Conservation (phyloP, 2,329 filamentous ascomycete genomes). For the Claviceps sp. region DNA sequence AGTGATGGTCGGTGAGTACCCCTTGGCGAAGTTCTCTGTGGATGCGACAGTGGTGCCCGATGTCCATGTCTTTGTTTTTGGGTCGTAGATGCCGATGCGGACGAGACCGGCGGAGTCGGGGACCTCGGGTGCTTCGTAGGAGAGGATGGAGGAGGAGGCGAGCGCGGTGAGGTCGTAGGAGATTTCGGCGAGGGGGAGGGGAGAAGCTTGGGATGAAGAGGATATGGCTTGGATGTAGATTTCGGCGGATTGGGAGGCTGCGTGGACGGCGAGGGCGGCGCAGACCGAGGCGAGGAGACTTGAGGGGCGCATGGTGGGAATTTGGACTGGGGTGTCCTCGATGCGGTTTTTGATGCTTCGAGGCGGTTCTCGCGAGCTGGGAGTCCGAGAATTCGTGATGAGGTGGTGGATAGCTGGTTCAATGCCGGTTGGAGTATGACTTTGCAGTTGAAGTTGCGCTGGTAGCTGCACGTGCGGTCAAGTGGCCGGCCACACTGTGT, state of each 20-base stretch:
- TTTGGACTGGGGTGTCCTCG: background rate
- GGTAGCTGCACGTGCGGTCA: too few species aligned
- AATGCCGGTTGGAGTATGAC: too few species aligned
- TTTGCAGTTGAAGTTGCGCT: too few species aligned
- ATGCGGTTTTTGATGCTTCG: background rate
- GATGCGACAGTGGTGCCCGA: constrained; percentile 43
- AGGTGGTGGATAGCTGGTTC: too few species aligned
- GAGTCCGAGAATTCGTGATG: background rate
- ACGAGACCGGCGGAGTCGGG: constrained; percentile 33
- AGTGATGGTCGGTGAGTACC: constrained; percentile 43
- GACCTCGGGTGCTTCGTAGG: constrained; percentile 44
- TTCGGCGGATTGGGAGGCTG: constrained; percentile 31
- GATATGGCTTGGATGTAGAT: constrained; percentile 42
- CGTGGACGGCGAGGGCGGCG: constrained; percentile 25
- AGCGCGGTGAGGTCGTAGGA: constrained; percentile 36
- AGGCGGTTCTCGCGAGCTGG: background rate
- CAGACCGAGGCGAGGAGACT: constrained; percentile 29
- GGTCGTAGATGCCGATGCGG: constrained; percentile 45
- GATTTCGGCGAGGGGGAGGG: constrained; percentile 39
- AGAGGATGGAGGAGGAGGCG: constrained; percentile 31
- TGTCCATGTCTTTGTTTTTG: constrained; percentile 31
- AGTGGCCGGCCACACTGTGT: too few species aligned
- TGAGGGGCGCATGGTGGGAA: constrained; percentile 27
- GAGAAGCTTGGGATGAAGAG: constrained; percentile 18
- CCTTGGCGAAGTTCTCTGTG: constrained; percentile 45